A percentile compares a stretch with the other conserved stretches of the same genome.
phyloP scores from a whole-genome alignment of 768 basidiomycete species.

The Coprinopsis cinerea region DNA sequence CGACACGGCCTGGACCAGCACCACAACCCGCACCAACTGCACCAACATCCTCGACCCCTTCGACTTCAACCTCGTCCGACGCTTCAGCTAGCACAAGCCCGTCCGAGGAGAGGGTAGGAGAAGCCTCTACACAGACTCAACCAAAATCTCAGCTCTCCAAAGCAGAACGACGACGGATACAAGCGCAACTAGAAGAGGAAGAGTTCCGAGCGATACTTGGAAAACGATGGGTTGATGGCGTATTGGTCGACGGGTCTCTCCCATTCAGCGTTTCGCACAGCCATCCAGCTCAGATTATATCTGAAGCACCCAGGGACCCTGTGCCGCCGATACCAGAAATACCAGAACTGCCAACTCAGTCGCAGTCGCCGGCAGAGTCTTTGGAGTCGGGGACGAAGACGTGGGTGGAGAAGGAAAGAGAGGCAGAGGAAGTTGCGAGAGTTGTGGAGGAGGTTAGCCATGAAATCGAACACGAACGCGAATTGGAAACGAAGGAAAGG shows the following conservation, averaged over 20 bases:
- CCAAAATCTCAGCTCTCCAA: neutral
- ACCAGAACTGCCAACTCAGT: too few species aligned
- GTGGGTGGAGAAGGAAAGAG: neutral
- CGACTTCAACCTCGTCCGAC: neutral
- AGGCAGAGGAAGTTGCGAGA: neutral
- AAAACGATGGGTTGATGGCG: conserved; percentile 9
- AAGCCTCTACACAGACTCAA: neutral
- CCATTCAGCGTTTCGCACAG: neutral
- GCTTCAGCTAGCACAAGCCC: neutral
- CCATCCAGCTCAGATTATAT: neutral
- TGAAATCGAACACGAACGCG: neutral
- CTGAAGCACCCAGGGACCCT: too few species aligned
- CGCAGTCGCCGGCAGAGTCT: too few species aligned
- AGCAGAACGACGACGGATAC: neutral
- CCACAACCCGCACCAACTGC: neutral
- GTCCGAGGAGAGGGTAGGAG: neutral
- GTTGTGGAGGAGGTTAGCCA: neutral
- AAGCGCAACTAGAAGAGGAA: conserved; percentile 4
- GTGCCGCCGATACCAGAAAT: too few species aligned
- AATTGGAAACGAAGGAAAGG: neutral
- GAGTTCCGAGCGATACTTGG: conserved; percentile 8
- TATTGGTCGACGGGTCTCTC: neutral
- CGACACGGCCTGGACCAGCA: too few species aligned
- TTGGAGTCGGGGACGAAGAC: too few species aligned
- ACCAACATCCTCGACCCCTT: neutral